A percentile compares a stretch with the other conserved stretches of the same genome.
These are phyloP conservation scores for Monosporascus sp. DNA, from an alignment of 2,329 filamentous ascomycete species.

Conservation along the genomic window DNA sequence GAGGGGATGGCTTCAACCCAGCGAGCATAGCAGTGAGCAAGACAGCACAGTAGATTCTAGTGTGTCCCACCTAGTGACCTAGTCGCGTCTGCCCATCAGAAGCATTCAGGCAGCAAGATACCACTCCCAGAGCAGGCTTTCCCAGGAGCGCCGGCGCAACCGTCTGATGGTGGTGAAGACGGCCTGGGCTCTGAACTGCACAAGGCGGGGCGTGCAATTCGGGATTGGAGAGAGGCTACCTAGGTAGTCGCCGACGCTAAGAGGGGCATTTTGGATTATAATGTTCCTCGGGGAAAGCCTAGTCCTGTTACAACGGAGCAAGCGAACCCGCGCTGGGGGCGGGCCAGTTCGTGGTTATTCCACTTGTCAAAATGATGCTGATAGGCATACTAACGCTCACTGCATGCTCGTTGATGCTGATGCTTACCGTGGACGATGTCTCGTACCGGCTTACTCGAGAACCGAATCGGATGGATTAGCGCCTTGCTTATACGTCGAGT, in stretches of 20 bases:
- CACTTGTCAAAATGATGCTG: conserved; percentile 7
- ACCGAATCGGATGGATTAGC: conserved; percentile 19
- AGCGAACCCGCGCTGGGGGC: not conserved
- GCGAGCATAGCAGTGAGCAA: conserved; percentile 51
- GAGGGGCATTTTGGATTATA: not conserved
- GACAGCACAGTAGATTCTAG: conserved; percentile 18
- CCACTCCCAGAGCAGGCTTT: not conserved
- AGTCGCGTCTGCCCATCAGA: not conserved
- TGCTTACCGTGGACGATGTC: conserved; percentile 14
- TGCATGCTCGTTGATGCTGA: conserved; percentile 57
- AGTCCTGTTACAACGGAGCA: not conserved
- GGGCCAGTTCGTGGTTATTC: not conserved
- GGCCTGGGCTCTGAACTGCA: not conserved
- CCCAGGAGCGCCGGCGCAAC: not conserved
- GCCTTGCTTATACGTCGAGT: conserved; percentile 26
- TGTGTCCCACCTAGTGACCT: not conserved
- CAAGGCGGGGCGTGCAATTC: not conserved
- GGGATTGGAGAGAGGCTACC: not conserved
- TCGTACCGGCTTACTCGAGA: conserved; percentile 16
- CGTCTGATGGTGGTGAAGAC: not conserved
- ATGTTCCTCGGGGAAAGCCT: not conserved
- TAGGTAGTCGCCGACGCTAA: not conserved
- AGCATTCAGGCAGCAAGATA: not conserved
- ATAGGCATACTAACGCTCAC: conserved; percentile 40
- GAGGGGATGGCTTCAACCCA: conserved; percentile 26